A percentile compares a stretch with the other conserved stretches of the same genome.
phyloP scores from a whole-genome alignment of 2,329 filamentous ascomycete genomes.

The Nemania serpens region DNA sequence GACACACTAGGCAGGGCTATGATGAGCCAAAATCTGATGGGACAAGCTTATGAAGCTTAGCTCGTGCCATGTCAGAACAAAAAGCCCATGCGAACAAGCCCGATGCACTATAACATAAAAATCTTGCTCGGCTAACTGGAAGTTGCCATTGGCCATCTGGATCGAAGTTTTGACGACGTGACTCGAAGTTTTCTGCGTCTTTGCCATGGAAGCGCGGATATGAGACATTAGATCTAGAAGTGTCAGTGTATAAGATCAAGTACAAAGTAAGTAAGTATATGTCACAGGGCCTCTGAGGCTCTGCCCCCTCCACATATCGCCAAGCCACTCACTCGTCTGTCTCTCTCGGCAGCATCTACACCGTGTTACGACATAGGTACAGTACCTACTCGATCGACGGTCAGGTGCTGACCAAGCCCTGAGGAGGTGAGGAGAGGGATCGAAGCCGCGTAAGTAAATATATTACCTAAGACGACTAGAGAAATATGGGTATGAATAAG shows the following conservation, averaged over 20 bases:
- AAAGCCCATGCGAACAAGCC: not conserved
- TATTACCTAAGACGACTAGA: not conserved
- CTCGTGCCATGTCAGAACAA: not conserved
- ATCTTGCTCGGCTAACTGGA: too few species aligned
- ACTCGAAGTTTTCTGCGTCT: not conserved
- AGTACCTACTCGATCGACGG: too few species aligned
- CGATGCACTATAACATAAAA: too few species aligned
- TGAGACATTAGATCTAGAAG: not conserved
- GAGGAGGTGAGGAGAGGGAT: not conserved
- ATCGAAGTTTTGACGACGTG: too few species aligned
- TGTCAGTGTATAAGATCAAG: too few species aligned
- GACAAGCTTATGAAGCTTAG: not conserved
- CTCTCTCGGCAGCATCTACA: not conserved
- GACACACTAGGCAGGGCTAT: not conserved
- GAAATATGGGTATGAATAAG: not conserved
- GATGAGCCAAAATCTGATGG: not conserved
- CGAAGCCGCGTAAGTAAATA: not conserved
- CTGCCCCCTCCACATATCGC: not conserved
- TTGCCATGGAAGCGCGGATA: too few species aligned
- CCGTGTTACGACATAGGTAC: too few species aligned
- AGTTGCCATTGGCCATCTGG: too few species aligned
- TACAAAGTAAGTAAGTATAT: too few species aligned
- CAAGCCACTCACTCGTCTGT: not conserved
- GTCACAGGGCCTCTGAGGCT: slow-evolving; percentile 6
- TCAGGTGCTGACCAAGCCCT: too few species aligned